Evolutionary conservation across 192 early-diverging fungal genomes (phyloP).

Genomic region (Coemansia sp.): DNA sequence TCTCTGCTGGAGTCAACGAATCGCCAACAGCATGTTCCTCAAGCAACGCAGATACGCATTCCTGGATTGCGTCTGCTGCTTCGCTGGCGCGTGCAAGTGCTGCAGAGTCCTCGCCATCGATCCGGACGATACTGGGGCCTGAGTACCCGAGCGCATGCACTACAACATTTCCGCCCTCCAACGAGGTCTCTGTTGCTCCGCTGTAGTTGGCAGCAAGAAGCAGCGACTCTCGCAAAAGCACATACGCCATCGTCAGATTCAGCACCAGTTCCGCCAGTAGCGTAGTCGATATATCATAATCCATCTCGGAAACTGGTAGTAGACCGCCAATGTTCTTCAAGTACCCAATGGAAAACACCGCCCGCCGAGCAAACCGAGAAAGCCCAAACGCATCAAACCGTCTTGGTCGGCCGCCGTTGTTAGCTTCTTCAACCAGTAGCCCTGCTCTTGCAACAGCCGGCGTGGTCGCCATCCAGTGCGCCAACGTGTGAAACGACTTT

Average conservation of each 20-base stretch:
- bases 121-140: slow-evolving; percentile 13
- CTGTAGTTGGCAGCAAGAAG: slow-evolving; percentile 8
- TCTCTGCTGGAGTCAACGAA: slow-evolving; percentile 1
- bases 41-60: slow-evolving; percentile 25
- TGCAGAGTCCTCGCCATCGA: slow-evolving; percentile 8
- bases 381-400: slow-evolving; percentile 28
- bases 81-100: slow-evolving; percentile 14
- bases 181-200: not conserved
- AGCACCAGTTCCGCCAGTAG: slow-evolving; percentile 12
- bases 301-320: not conserved
- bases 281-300: not conserved
- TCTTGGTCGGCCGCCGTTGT: not conserved
- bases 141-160: not conserved
- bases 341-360: slow-evolving; percentile 36
- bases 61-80: slow-evolving; percentile 25
- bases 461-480: slow-evolving; percentile 30
- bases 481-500: slow-evolving; percentile 34
- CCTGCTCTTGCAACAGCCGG: not conserved
- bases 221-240: slow-evolving; percentile 39
- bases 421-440: not conserved
- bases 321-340: not conserved
- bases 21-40: slow-evolving; percentile 15
- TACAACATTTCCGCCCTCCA: not conserved
- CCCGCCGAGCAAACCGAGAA: slow-evolving; percentile 38
- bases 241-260: slow-evolving; percentile 38